Base-by-base conservation (phyloP, 805 yeast genomes). In the Zygoascus bituminiphila region DNA sequence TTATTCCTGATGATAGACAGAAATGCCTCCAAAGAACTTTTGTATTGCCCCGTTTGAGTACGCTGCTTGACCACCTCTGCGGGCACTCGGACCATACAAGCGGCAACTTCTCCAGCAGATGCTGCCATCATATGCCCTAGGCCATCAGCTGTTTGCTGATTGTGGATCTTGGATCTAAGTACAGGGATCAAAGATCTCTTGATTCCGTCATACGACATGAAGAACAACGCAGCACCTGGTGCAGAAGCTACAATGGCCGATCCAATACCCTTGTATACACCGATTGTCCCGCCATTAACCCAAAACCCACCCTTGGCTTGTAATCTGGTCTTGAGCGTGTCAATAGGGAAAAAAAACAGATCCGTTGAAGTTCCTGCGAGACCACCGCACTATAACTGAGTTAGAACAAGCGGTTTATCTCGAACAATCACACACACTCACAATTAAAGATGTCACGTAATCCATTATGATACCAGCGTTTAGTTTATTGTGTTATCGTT, bases 311-410 rank as follows among this genome's bases (percentile, higher is more conserved):
- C 96, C 61, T 80, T 80, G 19, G 98, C 98, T 64, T 93, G 99
- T 14, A 93, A 70, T 49, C 99, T 73, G 0, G 99, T 93, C 67
- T 93, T 93, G 49, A 93, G 58, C 1, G 99, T 93, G 59, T 93
- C 99, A 36, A 93, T 87, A 12, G 99, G 98, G 71, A 91, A 93
- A 66, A 93, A 93, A 2, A 84, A 88, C 35, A 93, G 71, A 67
- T 93, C 99, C 1, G 97, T 89, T 5, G 94, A 82, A 1, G 96
- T 93, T 14, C 99, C 99, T 5, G 98, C 96, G 51, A 93, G 82
- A 6, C 86, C 98, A 35, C 98, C 98, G 60, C 61, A 52, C 62
- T 58, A 19, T 15, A 26, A 17, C 19, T 43, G 26, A 48, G 43
- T 15, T 12, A 14, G 26, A 23, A 29, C 23, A 4, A 42, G 10